Evolutionary conservation across 2,329 filamentous ascomycete genomes (phyloP), one percentile per base, ranked within the genome.

Genomic region (Chrysoporthe austroafricana): DNA sequence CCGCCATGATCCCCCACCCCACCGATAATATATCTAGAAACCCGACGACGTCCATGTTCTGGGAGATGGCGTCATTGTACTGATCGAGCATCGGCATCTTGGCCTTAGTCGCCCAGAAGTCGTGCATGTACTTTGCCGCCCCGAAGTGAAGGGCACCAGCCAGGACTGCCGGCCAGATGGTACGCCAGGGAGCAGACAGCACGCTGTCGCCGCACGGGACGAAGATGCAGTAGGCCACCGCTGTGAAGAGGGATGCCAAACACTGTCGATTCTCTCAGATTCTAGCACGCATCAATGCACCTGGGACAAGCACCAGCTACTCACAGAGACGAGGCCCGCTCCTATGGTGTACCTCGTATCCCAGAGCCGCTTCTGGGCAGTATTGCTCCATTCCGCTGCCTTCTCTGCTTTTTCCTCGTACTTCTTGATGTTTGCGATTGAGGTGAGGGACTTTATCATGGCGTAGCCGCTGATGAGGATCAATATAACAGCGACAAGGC

Each of bases 351-450:
- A 74, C 9, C 75, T 70, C 18, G 74, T 73, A 5, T 72, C 72
- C 73, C 73, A 73, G 14, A 77, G 70, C 7, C 71, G 69, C 50
- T 74, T 73, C 64, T 74, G 71, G 1, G 73, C 75, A 0, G 69
- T 67, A 34, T 63, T 69, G 70, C 74, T 77, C 75, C 75, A 77
- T 11, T 75, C 72, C 8, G 75, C 75, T 3, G 74, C 74, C 65
- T 72, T 74, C 62, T 76, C 66, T 32, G 72, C 75, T 32, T 74
- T 73, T 4, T 66, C 64, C 60, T 77, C 74, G 70, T 77, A 77
- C 26, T 70, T 73, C 16, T 65, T 72, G 18, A 77, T 71, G 59
- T 73, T 74, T 6, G 72, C 69, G 52, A 76, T 75, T 3, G 75
- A 76, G 42, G 70, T 67, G 6, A 68, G 43, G 21, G 75, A 75